Percentiles rank a stretch among this genome's conserved stretches.
Conservation (phyloP, 306 rosid species). For the Corylus heterophylla region DNA sequence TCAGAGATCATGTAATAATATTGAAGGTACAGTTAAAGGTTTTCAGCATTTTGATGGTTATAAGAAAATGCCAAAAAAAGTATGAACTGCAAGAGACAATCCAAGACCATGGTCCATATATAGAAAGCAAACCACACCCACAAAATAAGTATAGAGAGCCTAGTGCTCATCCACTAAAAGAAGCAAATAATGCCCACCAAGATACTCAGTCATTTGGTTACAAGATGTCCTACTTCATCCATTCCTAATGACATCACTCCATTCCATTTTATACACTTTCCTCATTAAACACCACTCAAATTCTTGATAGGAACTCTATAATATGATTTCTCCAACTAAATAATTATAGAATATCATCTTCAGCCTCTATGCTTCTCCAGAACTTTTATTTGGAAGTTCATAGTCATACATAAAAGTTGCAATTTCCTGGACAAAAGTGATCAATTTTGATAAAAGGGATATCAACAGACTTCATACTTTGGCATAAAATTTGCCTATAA, state of each 20-base stretch:
- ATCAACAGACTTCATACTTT: background rate
- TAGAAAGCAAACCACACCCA: background rate
- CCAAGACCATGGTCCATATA: background rate
- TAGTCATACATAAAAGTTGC: background rate
- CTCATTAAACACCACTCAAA: background rate
- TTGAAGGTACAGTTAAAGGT: background rate
- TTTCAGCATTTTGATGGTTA: background rate
- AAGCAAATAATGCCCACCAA: background rate
- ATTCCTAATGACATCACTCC: background rate
- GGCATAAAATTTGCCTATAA: background rate
- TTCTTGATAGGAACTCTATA: background rate
- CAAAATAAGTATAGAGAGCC: background rate
- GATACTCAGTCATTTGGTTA: background rate
- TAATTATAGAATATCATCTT: background rate
- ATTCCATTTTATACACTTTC: background rate
- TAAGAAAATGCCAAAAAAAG: too few species aligned
- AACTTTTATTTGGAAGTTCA: background rate
- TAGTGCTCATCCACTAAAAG: background rate
- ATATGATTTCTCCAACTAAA: background rate
- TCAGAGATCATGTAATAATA: background rate
- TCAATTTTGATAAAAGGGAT: background rate
- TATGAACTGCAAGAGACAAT: background rate
- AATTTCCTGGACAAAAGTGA: background rate
- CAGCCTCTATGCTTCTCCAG: background rate
- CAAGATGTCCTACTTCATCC: background rate